Evolutionary conservation across 169 alveolate species (phyloP).

Genomic region (Eimeria necatrix): DNA sequence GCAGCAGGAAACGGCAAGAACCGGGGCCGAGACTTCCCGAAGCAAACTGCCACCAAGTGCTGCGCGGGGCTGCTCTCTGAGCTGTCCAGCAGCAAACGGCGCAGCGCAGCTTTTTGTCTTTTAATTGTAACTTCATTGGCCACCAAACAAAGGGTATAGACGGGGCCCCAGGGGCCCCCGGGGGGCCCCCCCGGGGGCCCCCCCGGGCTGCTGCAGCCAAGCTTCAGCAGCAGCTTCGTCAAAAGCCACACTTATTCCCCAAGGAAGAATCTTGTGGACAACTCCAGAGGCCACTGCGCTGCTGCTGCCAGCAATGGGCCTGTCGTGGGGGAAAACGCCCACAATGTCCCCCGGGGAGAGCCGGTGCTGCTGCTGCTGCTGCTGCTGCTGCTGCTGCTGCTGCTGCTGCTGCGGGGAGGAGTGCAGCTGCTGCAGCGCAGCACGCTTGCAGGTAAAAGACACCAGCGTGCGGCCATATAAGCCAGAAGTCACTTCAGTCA

Average conservation of each 20-base stretch:
- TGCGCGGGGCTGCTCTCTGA: background rate
- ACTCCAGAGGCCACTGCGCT: slow-evolving; percentile 62
- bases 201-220: background rate
- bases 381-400: background rate
- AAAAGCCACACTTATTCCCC: background rate
- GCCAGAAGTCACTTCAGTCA: slow-evolving; percentile 1
- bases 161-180: background rate
- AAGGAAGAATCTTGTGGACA: background rate
- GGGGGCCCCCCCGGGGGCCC: background rate
- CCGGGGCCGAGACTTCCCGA: background rate
- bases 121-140: slow-evolving; percentile 20
- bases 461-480: slow-evolving; percentile 44
- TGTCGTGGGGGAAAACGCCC: slow-evolving; percentile 2
- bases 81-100: background rate
- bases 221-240: background rate
- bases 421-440: slow-evolving; percentile 10
- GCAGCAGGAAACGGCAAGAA: background rate
- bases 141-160: background rate
- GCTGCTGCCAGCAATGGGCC: slow-evolving; percentile 10
- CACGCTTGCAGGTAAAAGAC: background rate
- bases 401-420: background rate
- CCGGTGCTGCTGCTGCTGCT: slow-evolving; percentile 48
- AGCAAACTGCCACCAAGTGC: background rate
- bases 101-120: background rate
- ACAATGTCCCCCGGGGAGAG: slow-evolving; percentile 67